These are phyloP conservation scores for Parasarocladium wereldwijsianum DNA, from an alignment of 2,329 filamentous ascomycete species.

Conservation along the genomic window DNA sequence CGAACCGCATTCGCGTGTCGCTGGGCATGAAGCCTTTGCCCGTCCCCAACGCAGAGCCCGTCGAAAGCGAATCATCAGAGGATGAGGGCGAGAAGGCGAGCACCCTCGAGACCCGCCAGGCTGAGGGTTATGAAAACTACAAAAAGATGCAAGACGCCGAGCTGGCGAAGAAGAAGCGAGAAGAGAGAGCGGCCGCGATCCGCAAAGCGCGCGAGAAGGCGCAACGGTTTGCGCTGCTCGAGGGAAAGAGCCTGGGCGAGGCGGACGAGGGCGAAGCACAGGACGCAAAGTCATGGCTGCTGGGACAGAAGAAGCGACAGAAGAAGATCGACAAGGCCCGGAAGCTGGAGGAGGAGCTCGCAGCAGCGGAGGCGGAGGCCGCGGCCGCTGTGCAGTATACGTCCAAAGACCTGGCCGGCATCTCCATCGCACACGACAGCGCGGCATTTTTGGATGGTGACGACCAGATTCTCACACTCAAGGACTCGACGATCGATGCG, in stretches of 20 bases:
- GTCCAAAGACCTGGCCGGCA: conserved; percentile 70
- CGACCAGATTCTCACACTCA: conserved; percentile 87
- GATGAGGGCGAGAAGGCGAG: conserved; percentile 59
- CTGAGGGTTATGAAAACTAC: conserved; percentile 60
- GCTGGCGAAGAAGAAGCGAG: conserved; percentile 59
- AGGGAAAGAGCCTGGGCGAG: conserved; percentile 77
- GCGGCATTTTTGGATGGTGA: conserved; percentile 67
- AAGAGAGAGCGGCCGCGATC: conserved; percentile 67
- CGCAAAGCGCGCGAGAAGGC: conserved; percentile 79
- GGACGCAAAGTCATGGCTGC: conserved; percentile 77
- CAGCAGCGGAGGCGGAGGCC: conserved; percentile 54
- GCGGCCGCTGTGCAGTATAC: conserved; percentile 59
- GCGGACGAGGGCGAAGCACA: conserved; percentile 47
- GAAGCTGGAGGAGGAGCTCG: conserved; percentile 59
- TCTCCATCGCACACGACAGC: conserved; percentile 83
- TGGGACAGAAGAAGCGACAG: conserved; percentile 82
- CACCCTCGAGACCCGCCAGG: conserved; percentile 71
- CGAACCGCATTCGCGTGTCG: conserved; percentile 78
- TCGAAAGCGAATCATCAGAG: conserved; percentile 28
- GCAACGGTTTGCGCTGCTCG: conserved; percentile 58
- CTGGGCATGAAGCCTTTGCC: conserved; percentile 84
- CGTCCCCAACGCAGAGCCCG: conserved; percentile 57
- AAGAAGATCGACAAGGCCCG: conserved; percentile 75
- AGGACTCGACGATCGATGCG: conserved; percentile 67
- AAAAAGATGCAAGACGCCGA: conserved; percentile 53